Base-by-base conservation (phyloP, 768 basidiomycete genomes). In the Boletus vermiculosoides region DNA sequence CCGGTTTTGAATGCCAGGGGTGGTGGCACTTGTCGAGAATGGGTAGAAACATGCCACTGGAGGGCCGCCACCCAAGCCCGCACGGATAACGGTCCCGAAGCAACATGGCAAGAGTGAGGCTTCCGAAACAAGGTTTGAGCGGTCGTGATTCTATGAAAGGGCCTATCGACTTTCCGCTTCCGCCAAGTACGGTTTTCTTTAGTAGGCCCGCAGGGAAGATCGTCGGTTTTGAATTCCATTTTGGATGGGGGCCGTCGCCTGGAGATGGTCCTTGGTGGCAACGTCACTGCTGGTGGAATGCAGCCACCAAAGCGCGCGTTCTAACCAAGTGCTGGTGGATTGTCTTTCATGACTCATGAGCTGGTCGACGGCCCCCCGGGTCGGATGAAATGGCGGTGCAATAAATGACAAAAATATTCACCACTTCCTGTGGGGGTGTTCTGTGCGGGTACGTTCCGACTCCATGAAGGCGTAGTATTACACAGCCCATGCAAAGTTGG, bases 381-480 rank as follows among this genome's bases (percentile, higher is more conserved):
- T 20, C 20, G 39, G 39, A 20, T 40, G 16, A 44, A 34, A 50
- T 33, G 7, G 20, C 30, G 12, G 18, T 46, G 54, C 41, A 40
- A 40, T 30, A 18, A 20, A 25, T 9, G 33, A 37, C 25, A 42
- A 33, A 5, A 16, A 25, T 13, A 15, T 40, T 18, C 6, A 20
- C 34, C 8, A 44, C 30, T 53, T 63, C 48, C 45, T 54, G 49
- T 61, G 15, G n/a, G n/a, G n/a, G n/a, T n/a, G 40, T 40, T 56
- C 57, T 51, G 41, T 34, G 23, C 37, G n/a, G n/a, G n/a, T n/a
- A n/a, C n/a, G n/a, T n/a, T n/a, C n/a, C n/a, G n/a, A n/a, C n/a
- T n/a, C n/a, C n/a, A 2, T 40, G 48, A 25, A 36, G 15, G 16
- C 12, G 36, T 22, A 12, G 31, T 39, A 36, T 36, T 7, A 45